Percentiles rank a stretch among this genome's conserved stretches.
phyloP scores from a whole-genome alignment of 305 asterid genomes.

The Rubia tinctorum region DNA sequence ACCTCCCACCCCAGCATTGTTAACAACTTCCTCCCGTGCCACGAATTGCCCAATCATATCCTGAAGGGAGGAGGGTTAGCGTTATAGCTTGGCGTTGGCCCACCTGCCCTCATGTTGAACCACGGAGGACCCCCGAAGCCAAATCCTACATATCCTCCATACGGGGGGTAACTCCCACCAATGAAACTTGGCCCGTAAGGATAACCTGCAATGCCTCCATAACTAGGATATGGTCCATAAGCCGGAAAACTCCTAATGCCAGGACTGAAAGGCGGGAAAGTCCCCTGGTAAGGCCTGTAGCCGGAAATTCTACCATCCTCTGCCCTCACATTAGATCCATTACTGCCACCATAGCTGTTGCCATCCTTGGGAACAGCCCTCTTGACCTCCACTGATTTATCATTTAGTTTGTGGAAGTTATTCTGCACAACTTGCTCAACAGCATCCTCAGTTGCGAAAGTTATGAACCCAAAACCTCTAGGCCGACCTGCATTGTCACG shows the following conservation, averaged over 20 bases:
- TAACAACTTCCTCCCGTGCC: no score
- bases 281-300: conserved; percentile 39
- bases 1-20: no score
- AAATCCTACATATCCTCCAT: conserved; percentile 56
- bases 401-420: conserved; percentile 60
- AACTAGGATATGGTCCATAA: conserved; percentile 34
- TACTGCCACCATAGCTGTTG: conserved; percentile 28
- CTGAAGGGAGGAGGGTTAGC: conserved; percentile 25
- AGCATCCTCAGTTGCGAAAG: conserved; percentile 77
- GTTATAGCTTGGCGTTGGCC: conserved; percentile 21
- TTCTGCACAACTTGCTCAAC: conserved; percentile 72
- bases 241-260: conserved; percentile 52
- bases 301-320: conserved; percentile 45
- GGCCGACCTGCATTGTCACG: conserved; percentile 82
- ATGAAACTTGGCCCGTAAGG: conserved; percentile 54
- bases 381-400: conserved; percentile 86
- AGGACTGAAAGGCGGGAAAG: conserved; percentile 36
- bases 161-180: conserved; percentile 46
- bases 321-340: conserved; percentile 37
- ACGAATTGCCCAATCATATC: conserved; percentile 35
- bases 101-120: conserved; percentile 46
- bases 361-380: conserved; percentile 87
- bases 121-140: conserved; percentile 51
- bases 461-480: conserved; percentile 86
- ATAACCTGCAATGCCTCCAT: no score